A percentile compares a stretch with the other conserved stretches of the same genome.
These are phyloP conservation scores for Salix brachista DNA, from an alignment of 345 rosid species.

Conservation along the genomic window DNA sequence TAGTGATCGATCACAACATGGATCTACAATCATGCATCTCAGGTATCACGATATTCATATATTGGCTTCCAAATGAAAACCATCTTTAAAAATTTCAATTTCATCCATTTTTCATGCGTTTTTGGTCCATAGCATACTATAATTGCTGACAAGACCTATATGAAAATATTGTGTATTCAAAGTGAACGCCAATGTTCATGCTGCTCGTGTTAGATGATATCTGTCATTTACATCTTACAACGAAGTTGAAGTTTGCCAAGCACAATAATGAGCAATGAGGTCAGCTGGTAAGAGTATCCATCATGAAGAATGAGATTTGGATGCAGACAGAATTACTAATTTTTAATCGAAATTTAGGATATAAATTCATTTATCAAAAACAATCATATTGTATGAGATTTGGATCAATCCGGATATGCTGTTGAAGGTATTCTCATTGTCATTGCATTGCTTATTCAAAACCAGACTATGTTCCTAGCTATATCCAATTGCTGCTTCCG, in stretches of 20 bases:
- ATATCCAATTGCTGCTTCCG: neutral
- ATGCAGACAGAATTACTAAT: neutral
- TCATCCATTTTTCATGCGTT: neutral
- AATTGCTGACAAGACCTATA: neutral
- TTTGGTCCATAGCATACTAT: neutral
- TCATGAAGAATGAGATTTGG: neutral
- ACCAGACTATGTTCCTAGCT: neutral
- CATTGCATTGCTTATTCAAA: no score
- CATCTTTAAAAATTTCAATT: neutral
- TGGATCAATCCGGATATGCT: neutral
- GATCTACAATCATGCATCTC: constrained; percentile 45
- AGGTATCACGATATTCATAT: constrained; percentile 31
- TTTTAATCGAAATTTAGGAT: neutral
- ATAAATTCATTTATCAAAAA: neutral
- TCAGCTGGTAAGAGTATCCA: neutral
- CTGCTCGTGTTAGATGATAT: neutral
- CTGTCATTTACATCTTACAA: neutral
- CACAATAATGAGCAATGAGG: neutral
- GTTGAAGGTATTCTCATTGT: no score
- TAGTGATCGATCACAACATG: constrained; percentile 27
- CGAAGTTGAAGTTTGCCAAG: neutral
- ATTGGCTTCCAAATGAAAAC: neutral
- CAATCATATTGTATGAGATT: neutral
- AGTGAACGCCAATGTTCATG: neutral
- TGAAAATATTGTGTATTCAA: neutral